These are phyloP conservation scores for Boletus pseudo-olivaceus DNA, from an alignment of 768 basidiomycete genomes.

Conservation along the genomic window DNA sequence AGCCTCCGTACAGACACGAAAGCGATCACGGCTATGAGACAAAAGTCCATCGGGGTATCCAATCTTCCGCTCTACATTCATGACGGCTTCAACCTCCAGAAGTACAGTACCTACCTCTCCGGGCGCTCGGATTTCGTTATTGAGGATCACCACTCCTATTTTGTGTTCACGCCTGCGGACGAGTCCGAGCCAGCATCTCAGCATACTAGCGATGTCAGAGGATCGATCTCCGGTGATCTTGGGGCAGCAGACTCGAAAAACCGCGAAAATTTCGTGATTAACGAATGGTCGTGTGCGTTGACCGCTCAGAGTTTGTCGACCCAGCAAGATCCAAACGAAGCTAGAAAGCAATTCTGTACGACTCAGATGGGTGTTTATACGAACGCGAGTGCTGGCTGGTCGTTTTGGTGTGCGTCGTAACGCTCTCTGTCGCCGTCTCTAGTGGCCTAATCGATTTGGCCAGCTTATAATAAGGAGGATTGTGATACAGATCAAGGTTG, in stretches of 20 bases:
- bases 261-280: slow-evolving; percentile 44
- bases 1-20: slow-evolving; percentile 11
- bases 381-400: slow-evolving; percentile 57
- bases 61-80: slow-evolving; percentile 63
- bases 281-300: slow-evolving; percentile 52
- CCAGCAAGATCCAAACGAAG: slow-evolving; percentile 42
- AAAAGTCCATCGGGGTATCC: slow-evolving; percentile 19
- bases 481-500: slow-evolving; percentile 59
- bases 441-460: background rate
- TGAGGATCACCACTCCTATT: slow-evolving; percentile 72
- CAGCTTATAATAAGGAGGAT: slow-evolving; percentile 60
- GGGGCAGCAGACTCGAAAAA: slow-evolving; percentile 27
- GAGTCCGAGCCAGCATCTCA: slow-evolving; percentile 40
- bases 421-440: background rate
- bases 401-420: slow-evolving; percentile 58
- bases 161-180: slow-evolving; percentile 60
- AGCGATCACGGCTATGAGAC: slow-evolving; percentile 21
- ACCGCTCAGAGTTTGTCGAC: slow-evolving; percentile 45
- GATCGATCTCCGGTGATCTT: slow-evolving; percentile 11
- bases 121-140: slow-evolving; percentile 59
- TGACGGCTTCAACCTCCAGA: slow-evolving; percentile 56
- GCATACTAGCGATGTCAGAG: slow-evolving; percentile 39
- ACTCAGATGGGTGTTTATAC: slow-evolving; percentile 58
- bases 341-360: slow-evolving; percentile 50
- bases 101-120: slow-evolving; percentile 41